Evolutionary conservation across 2,329 filamentous ascomycete species (phyloP), one percentile per base, ranked within the genome.

Genomic region (Sporothrix sp.): DNA sequence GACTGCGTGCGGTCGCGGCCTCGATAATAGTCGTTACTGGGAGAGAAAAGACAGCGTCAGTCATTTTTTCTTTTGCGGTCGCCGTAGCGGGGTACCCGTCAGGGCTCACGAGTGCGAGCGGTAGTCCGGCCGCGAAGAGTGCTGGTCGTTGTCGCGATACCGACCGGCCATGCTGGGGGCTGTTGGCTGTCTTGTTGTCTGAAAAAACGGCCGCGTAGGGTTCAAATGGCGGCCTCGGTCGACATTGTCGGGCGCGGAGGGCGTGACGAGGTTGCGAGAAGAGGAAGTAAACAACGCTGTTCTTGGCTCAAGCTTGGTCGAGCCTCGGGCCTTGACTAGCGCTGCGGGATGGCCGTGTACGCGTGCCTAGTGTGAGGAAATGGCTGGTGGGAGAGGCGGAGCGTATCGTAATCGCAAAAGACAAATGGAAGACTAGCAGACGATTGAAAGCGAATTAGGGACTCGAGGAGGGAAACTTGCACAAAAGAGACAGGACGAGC

Each of bases 51-150:
- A 5, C 39, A 16, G 8, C 14, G 14, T 42, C 39, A n/a, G 14
- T 16, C 25, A 28, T 20, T 8, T 13, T 28, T n/a, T 38, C n/a
- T 36, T 16, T 32, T 4, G 33, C 16, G 25, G n/a, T 30, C 40
- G 28, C 18, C 28, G 18, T 38, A 23, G 51, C 46, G 51, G 46
- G 51, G 44, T 53, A 50, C 16, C 25, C 16, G 27, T 27, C 18
- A 27, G 36, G 6, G 50, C 53, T 52, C 46, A 54, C 53, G 38
- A 23, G 18, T 50, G 50, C 8, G 46, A 47, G 46, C 28, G 30
- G 37, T 48, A 38, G 13, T 39, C 48, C 53, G 48, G 33, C 33
- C 42, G 44, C 28, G 50, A 42, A 35, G 45, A 48, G 36, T 38
- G 21, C 3, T 48, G 11, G 32, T 39, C 27, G 30, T 51, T 20